Base-by-base conservation (phyloP, 2,329 filamentous ascomycete species). In the Aspergillus latus region DNA sequence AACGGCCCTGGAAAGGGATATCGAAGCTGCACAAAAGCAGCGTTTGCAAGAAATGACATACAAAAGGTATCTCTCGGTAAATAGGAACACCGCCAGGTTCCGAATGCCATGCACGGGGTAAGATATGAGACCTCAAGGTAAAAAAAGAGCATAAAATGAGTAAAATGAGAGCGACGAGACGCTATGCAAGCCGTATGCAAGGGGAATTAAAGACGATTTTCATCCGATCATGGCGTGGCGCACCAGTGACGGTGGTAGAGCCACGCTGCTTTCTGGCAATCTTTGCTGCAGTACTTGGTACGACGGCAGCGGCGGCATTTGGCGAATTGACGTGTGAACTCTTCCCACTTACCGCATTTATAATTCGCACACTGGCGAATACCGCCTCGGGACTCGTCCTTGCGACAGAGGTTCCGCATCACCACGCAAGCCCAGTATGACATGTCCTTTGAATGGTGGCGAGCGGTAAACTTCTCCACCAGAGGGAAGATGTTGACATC, bases 391-490 rank as follows among this genome's bases (percentile, higher is more conserved):
- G 89, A 90, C 71, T 99, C 94, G 72, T 99, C 94, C 77, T 99
- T 99, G 62, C 94, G 90, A 80, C 94, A 99, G 49, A 99, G 84
- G 71, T 99, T 99, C 62, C 94, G 85, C 94, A 99, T 99, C 45
- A 99, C 94, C 13, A 99, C 94, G 60, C 93, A 94, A 15, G 94
- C 94, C 94, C 94, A 99, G 78, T 99, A 99, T 74, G 97, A 93
- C 94, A 99, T 99, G 71, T 97, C 92, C 58, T 91, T 90, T 62
- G 90, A 92, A 75, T 97, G 91, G 70, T 97, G 92, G 62, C 94
- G 87, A 30, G 97, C 90, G 4, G 94, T 99, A 72, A 97, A 99
- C 74, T 97, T 97, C 75, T 99, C 94, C 47, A 99, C 94, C 36
- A 99, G 80, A 2, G 94, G 94, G 76, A 99, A 99, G 63, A 99